phyloP scores from a whole-genome alignment of 2,329 filamentous ascomycete species.

The Monilinia fructigena region DNA sequence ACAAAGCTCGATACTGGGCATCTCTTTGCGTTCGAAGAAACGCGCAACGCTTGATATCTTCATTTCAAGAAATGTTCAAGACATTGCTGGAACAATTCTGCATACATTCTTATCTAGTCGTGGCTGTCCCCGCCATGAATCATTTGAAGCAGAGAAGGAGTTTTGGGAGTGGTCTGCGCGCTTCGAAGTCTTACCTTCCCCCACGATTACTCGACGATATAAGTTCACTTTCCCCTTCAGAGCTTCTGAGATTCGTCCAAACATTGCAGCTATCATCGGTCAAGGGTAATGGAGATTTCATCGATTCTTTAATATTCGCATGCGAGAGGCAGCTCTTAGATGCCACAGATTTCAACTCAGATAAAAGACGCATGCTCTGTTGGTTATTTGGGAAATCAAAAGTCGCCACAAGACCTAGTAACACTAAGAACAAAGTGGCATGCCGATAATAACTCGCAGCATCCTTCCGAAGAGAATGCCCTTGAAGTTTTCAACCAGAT shows the following conservation, averaged over 20 bases:
- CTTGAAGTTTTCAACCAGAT: slow-evolving; percentile 44
- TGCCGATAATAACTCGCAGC: slow-evolving; percentile 41
- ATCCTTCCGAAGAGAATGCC: slow-evolving; percentile 41
- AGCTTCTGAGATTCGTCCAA: slow-evolving; percentile 21
- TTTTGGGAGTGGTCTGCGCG: slow-evolving; percentile 42
- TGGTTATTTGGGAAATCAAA: slow-evolving; percentile 44
- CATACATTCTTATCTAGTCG: slow-evolving; percentile 45
- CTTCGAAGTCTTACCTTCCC: slow-evolving; percentile 35
- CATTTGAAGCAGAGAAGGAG: slow-evolving; percentile 43
- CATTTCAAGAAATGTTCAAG: slow-evolving; percentile 41
- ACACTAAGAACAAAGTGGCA: slow-evolving; percentile 46
- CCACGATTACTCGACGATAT: slow-evolving; percentile 46
- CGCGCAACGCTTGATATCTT: slow-evolving; percentile 40
- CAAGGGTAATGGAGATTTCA: slow-evolving; percentile 1
- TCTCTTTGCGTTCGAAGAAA: slow-evolving; percentile 35
- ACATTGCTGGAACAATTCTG: slow-evolving; percentile 39
- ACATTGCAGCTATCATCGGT: slow-evolving; percentile 7
- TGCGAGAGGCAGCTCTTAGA: slow-evolving; percentile 23
- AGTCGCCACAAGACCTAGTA: slow-evolving; percentile 42
- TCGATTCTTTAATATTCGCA: slow-evolving; percentile 6
- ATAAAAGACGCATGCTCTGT: slow-evolving; percentile 43
- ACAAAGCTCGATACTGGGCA: slow-evolving; percentile 42
- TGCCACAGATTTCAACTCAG: slow-evolving; percentile 38
- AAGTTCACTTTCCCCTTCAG: slow-evolving; percentile 42
- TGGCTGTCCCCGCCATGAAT: slow-evolving; percentile 39